Conservation (phyloP, 768 basidiomycete genomes). For the Asterophora lycoperdoides region DNA sequence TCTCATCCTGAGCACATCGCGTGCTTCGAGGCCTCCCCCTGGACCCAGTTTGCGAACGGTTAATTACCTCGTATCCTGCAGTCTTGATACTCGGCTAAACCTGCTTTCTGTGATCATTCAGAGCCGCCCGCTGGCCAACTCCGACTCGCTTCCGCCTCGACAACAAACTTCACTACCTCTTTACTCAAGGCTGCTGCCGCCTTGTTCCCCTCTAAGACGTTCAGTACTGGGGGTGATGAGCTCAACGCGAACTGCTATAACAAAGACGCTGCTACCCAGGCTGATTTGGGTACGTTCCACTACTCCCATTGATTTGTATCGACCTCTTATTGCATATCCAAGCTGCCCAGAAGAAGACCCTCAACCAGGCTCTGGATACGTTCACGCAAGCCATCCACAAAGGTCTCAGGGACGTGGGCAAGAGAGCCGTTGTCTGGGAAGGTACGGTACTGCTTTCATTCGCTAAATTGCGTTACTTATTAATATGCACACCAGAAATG, state of each 20-base stretch:
- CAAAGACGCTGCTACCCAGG: slow-evolving; percentile 55
- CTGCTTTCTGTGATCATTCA: slow-evolving; percentile 8
- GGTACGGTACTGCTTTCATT: slow-evolving; percentile 29
- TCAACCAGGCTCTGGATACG: slow-evolving; percentile 58
- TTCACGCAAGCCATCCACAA: slow-evolving; percentile 62
- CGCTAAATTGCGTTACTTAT: too few relatives aligned
- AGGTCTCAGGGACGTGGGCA: slow-evolving; percentile 50
- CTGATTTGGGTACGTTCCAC: slow-evolving; percentile 38
- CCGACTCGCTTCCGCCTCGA: slow-evolving; percentile 57
- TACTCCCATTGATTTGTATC: background rate
- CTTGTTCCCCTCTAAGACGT: slow-evolving; percentile 51
- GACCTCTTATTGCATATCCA: background rate
- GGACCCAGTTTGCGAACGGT: slow-evolving; percentile 57
- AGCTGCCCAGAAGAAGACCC: slow-evolving; percentile 41
- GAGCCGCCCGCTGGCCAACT: slow-evolving; percentile 87
- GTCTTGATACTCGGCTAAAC: background rate
- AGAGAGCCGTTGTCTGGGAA: slow-evolving; percentile 83
- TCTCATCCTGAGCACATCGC: slow-evolving; percentile 75
- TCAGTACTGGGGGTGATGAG: slow-evolving; percentile 84
- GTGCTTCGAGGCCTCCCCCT: slow-evolving; percentile 56
- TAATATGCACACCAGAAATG: slow-evolving; percentile 43
- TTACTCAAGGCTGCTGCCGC: slow-evolving; percentile 51
- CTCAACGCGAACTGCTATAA: slow-evolving; percentile 64
- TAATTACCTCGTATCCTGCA: background rate
- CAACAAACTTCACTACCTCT: slow-evolving; percentile 53